Percentiles rank a stretch among this genome's conserved stretches.
These are phyloP conservation scores for Gremmenia infestans DNA, from an alignment of 2,329 filamentous ascomycete species.

Conservation along the genomic window DNA sequence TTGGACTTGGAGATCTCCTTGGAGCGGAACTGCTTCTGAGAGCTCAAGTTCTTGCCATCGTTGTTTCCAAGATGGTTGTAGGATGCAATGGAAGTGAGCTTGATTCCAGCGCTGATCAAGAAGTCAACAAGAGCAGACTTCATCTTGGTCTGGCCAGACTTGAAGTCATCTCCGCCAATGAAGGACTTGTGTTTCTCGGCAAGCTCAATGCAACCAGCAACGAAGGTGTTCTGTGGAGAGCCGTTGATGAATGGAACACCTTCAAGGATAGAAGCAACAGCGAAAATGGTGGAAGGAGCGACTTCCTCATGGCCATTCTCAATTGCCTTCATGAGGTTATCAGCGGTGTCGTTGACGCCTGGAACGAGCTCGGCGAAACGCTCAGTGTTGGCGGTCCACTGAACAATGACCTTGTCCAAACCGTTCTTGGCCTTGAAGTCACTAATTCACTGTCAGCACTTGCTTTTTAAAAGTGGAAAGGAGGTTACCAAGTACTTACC, in stretches of 20 bases:
- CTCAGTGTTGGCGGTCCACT: slow-evolving; percentile 99
- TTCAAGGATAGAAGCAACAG: slow-evolving; percentile 90
- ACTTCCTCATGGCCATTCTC: slow-evolving; percentile 83
- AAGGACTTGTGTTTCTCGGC: slow-evolving; percentile 84
- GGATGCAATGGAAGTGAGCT: slow-evolving; percentile 94
- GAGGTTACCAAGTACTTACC: slow-evolving; percentile 41
- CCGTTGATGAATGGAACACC: slow-evolving; percentile 95
- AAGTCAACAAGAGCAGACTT: slow-evolving; percentile 99
- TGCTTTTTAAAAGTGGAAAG: background rate
- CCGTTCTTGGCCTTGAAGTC: slow-evolving; percentile 83
- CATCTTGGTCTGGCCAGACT: slow-evolving; percentile 99
- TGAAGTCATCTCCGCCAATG: slow-evolving; percentile 98
- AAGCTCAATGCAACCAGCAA: slow-evolving; percentile 84
- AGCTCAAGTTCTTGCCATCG: slow-evolving; percentile 97
- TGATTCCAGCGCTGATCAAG: slow-evolving; percentile 97
- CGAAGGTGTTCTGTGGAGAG: slow-evolving; percentile 98
- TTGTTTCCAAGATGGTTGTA: slow-evolving; percentile 99
- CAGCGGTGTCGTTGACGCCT: slow-evolving; percentile 93
- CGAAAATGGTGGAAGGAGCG: slow-evolving; percentile 93
- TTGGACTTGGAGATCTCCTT: slow-evolving; percentile 99
- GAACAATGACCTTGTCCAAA: slow-evolving; percentile 93
- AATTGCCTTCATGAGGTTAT: slow-evolving; percentile 86
- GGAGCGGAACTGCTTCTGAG: slow-evolving; percentile 96
- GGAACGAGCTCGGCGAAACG: slow-evolving; percentile 83
- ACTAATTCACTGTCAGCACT: slow-evolving; percentile 36